phyloP scores from a whole-genome alignment of 2,329 filamentous ascomycete genomes.

The Diaporthe australafricana region DNA sequence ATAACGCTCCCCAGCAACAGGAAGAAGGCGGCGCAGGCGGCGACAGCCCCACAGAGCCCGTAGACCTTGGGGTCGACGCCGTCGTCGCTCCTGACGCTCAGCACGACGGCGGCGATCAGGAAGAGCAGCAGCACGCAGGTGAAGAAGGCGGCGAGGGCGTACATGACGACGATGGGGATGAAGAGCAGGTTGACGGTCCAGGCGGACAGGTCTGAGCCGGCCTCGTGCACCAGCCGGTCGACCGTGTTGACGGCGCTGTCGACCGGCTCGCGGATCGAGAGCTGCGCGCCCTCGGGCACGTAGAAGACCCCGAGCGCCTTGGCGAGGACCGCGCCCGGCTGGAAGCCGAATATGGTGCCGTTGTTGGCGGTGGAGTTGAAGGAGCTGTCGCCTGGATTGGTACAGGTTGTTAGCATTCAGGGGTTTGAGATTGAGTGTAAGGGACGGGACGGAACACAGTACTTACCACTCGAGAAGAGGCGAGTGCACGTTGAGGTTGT shows the following conservation, averaged over 20 bases:
- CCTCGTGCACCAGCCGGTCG: constrained; percentile 31
- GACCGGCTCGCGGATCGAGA: constrained; percentile 31
- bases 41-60: constrained; percentile 30
- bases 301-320: constrained; percentile 36
- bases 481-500: constrained; percentile 23
- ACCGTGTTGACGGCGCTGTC: constrained; percentile 34
- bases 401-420: background rate
- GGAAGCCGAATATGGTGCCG: constrained; percentile 36
- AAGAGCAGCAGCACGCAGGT: constrained; percentile 30
- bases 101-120: constrained; percentile 21
- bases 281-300: constrained; percentile 31
- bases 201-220: constrained; percentile 27
- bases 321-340: constrained; percentile 32
- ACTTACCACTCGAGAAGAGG: constrained; percentile 32
- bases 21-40: constrained; percentile 32
- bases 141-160: constrained; percentile 28
- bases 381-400: background rate
- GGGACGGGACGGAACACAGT: background rate
- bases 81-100: constrained; percentile 12
- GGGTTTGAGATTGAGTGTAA: too few relatives aligned
- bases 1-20: constrained; percentile 35
- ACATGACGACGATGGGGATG: constrained; percentile 37
- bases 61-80: constrained; percentile 24
- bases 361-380: constrained; percentile 33
- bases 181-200: constrained; percentile 35